These are phyloP conservation scores for Sugiyamaella americana DNA, from an alignment of 805 yeast genomes.

Conservation along the genomic window DNA sequence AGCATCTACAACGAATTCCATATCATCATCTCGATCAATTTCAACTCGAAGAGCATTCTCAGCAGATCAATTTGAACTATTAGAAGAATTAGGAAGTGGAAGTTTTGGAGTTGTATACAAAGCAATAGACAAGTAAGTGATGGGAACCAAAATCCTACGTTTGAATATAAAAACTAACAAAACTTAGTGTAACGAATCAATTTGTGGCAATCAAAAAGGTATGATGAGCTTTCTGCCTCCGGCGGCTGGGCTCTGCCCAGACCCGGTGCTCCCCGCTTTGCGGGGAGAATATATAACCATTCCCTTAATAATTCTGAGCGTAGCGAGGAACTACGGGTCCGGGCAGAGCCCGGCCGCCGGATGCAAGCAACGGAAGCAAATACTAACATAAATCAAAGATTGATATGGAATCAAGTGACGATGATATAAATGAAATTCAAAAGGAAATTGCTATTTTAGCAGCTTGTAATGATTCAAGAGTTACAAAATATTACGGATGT, in stretches of 20 bases:
- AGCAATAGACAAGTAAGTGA: conserved; percentile 41
- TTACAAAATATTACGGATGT: conserved; percentile 66
- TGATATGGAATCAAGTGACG: conserved; percentile 60
- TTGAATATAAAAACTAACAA: neutral
- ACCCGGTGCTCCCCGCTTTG: no score
- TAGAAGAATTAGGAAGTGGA: conserved; percentile 63
- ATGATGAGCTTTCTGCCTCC: neutral
- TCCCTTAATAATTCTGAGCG: no score
- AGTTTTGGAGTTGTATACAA: conserved; percentile 73
- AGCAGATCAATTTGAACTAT: conserved; percentile 43
- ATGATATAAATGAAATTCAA: conserved; percentile 67
- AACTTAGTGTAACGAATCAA: conserved; percentile 10
- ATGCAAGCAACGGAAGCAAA: no score
- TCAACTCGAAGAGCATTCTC: conserved; percentile 19
- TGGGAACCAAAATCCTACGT: conserved; percentile 9
- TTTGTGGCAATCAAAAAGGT: conserved; percentile 16
- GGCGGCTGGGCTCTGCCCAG: no score
- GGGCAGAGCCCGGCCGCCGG: no score
- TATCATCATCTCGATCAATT: conserved; percentile 5
- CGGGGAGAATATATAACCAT: no score
- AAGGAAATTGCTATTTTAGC: conserved; percentile 64
- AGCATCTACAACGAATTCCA: conserved; percentile 12
- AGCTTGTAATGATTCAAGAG: conserved; percentile 55
- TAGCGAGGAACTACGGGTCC: no score
- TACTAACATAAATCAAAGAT: conserved; percentile 41